These are phyloP conservation scores for Cryptococcus sp. DNA, from an alignment of 1,284 basidiomycete species.

Conservation along the genomic window DNA sequence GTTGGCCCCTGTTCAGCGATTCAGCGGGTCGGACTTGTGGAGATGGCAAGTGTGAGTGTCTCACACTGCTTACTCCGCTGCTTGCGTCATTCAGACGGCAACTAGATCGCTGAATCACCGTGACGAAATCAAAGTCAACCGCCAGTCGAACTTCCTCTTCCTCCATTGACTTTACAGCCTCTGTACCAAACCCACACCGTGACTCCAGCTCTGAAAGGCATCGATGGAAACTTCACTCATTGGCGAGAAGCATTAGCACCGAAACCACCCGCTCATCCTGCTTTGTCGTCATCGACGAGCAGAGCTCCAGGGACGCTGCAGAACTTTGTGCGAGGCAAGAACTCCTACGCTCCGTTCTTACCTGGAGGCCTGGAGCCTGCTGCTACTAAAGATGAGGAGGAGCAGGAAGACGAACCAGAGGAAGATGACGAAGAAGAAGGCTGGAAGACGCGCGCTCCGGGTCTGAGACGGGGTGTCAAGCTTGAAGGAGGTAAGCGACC, in stretches of 20 bases:
- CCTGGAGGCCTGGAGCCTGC: slow-evolving; percentile 71
- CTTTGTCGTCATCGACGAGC: slow-evolving; percentile 78
- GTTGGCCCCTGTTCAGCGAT: slow-evolving; percentile 40
- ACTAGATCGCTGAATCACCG: not conserved
- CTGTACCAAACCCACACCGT: slow-evolving; percentile 76
- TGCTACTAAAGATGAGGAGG: slow-evolving; percentile 37
- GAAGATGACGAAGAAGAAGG: slow-evolving; percentile 46
- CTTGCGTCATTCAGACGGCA: not conserved
- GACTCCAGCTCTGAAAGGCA: slow-evolving; percentile 72
- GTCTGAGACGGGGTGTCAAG: slow-evolving; percentile 42
- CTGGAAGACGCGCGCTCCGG: slow-evolving; percentile 50
- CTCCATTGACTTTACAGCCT: slow-evolving; percentile 65
- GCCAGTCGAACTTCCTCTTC: slow-evolving; percentile 37
- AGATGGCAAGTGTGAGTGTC: slow-evolving; percentile 47
- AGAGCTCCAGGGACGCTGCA: slow-evolving; percentile 74
- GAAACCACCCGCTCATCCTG: slow-evolving; percentile 58
- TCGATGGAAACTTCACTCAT: slow-evolving; percentile 76
- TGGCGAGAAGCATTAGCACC: slow-evolving; percentile 65
- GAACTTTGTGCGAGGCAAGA: slow-evolving; percentile 89
- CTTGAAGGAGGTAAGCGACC: slow-evolving; percentile 43
- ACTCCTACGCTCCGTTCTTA: slow-evolving; percentile 85
- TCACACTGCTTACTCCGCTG: not conserved
- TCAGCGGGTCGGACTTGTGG: slow-evolving; percentile 37
- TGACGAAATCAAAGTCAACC: slow-evolving; percentile 24
- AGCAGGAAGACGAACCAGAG: slow-evolving; percentile 46